Conservation (phyloP, 2,329 filamentous ascomycete genomes). For the Claviceps purpurea region DNA sequence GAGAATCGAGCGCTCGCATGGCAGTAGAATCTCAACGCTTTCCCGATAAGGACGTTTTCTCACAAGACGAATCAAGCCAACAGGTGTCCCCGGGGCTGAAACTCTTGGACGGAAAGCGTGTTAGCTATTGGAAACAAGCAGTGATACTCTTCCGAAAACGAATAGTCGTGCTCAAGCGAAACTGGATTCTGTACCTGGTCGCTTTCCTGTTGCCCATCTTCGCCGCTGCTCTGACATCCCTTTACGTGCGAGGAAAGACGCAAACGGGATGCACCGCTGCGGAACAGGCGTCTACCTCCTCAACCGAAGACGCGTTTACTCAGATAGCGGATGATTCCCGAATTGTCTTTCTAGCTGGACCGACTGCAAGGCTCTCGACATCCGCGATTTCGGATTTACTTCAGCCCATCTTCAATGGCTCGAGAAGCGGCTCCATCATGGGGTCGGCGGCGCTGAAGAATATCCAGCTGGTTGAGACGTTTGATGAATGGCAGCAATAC, state of each 20-base stretch:
- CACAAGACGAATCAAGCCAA: conserved; percentile 6
- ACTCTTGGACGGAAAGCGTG: conserved; percentile 54
- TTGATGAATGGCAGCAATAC: conserved; percentile 54
- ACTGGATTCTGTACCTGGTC: conserved; percentile 61
- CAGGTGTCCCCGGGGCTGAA: conserved; percentile 27
- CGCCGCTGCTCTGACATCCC: conserved; percentile 63
- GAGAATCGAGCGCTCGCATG: conserved; percentile 10
- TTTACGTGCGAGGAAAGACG: conserved; percentile 52
- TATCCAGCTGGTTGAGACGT: conserved; percentile 44
- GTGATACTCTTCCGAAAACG: conserved; percentile 68
- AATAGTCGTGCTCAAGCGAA: conserved; percentile 61
- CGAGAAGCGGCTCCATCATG: conserved; percentile 9
- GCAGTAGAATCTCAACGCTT: conserved; percentile 11
- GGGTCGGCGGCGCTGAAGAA: conserved; percentile 11
- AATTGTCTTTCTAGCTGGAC: conserved; percentile 20
- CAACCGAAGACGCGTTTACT: conserved; percentile 25
- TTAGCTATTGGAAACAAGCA: conserved; percentile 58
- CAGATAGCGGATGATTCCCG: conserved; percentile 15
- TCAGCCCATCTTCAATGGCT: conserved; percentile 24
- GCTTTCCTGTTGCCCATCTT: conserved; percentile 68
- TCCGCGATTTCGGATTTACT: conserved; percentile 21
- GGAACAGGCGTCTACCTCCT: conserved; percentile 29
- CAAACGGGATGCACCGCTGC: conserved; percentile 38
- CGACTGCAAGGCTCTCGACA: conserved; percentile 23
- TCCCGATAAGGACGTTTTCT: conserved; percentile 12